Base-by-base conservation (phyloP, 2,329 filamentous ascomycete species). In the Aspergillus oerlinghausenensis region DNA sequence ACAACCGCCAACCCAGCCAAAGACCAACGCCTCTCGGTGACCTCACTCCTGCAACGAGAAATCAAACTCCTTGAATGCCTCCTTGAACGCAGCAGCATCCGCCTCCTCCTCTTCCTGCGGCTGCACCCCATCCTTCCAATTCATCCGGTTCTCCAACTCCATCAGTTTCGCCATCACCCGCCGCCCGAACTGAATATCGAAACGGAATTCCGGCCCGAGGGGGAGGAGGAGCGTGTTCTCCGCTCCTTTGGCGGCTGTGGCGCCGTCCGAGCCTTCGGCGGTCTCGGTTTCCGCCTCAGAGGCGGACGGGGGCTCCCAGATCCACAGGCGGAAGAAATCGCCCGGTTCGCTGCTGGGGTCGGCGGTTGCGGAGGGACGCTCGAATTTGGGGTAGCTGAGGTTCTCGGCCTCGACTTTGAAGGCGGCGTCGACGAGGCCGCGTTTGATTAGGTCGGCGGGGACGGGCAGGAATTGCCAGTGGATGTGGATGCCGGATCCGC, bases 381-480 rank as follows among this genome's bases (percentile, higher is more conserved):
- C 73, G 63, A 87, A 84, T 2, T 74, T 72, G 0, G 83, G 82
- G 67, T 85, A 86, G 40, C 79, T 72, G 23, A 82, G 70, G 50
- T 96, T 95, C 70, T 96, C 89, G 0, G 91, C 92, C 69, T 96
- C 86, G 1, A 95, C 89, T 53, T 88, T 87, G 77, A 99, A 97
- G 0, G 88, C 93, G 0, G 89, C 90, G 71, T 96, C 91, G 0
- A 96, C 89, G 1, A 96, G 79, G 0, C 89, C 89, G 49, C 85
- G 85, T 21, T 76, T 77, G 51, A 96, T 82, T 48, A 90, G 77
- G 9, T 88, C 81, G 0, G 82, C 78, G 0, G 88, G 84, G 0
- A 95, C 79, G 0, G 94, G 91, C 29, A 97, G 77, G 64, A 95
- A 88, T 74, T 99, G 95, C 94, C 92, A 97, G 69, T 97, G 93